Conservation (phyloP, 129 eudicot genomes). For the Lactuca saligna region DNA sequence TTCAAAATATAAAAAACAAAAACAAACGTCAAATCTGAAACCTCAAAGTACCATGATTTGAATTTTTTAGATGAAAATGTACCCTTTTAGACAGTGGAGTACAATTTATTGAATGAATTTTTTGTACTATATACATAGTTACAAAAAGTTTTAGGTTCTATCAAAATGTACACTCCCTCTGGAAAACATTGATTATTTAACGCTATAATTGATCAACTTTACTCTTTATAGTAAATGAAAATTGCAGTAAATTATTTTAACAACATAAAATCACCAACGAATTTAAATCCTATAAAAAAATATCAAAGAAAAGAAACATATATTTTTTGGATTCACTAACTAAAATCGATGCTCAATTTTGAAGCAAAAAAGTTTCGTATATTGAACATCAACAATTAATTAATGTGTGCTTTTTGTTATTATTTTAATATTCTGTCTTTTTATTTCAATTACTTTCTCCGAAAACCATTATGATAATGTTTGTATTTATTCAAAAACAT, state of each 20-base stretch:
- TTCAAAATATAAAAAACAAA: slow-evolving; percentile 23
- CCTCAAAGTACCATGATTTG: slow-evolving; percentile 28
- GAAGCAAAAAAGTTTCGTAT: not conserved
- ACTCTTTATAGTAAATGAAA: not conserved
- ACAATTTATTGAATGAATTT: slow-evolving; percentile 33
- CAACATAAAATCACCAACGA: not conserved
- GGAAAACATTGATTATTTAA: slow-evolving; percentile 11
- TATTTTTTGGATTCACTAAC: not conserved
- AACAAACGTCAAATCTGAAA: slow-evolving; percentile 31
- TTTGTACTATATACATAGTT: slow-evolving; percentile 33
- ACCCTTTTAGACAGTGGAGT: slow-evolving; percentile 29
- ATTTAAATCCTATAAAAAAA: not conserved
- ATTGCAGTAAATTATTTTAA: not conserved
- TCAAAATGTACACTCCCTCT: slow-evolving; percentile 11
- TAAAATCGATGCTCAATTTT: not conserved
- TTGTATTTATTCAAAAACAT: not conserved
- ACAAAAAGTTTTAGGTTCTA: slow-evolving; percentile 29
- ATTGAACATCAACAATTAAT: not conserved
- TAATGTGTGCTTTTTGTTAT: not conserved
- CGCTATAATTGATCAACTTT: slow-evolving; percentile 2
- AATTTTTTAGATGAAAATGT: slow-evolving; percentile 23
- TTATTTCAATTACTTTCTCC: not conserved
- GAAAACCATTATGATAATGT: not conserved
- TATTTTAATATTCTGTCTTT: not conserved
- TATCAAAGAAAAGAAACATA: not conserved